Conservation (phyloP, 768 basidiomycete species). For the Coprinopsis marcescibilis region DNA sequence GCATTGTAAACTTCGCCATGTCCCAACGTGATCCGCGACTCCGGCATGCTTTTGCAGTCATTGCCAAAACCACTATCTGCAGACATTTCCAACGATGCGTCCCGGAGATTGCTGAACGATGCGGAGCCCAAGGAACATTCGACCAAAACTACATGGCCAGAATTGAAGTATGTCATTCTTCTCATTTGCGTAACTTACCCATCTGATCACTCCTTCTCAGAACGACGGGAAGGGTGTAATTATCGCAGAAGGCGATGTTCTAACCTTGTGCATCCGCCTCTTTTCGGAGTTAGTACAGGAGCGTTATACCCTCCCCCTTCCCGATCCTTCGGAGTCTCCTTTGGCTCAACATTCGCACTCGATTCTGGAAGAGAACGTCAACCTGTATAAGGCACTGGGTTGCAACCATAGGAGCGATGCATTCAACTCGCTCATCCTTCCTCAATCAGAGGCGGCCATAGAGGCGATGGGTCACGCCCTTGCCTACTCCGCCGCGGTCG, state of each 20-base stretch:
- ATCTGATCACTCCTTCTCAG: constrained; percentile 19
- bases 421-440: constrained; percentile 51
- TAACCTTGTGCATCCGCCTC: constrained; percentile 48
- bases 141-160: constrained; percentile 57
- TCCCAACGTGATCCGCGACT: constrained; percentile 39
- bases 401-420: constrained; percentile 44
- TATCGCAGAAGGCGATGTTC: constrained; percentile 51
- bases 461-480: constrained; percentile 62
- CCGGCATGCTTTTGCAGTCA: constrained; percentile 50
- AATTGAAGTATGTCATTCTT: constrained; percentile 36
- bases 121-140: constrained; percentile 62
- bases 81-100: constrained; percentile 48
- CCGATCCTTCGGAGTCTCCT: constrained; percentile 43
- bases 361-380: constrained; percentile 41
- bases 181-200: constrained; percentile 4
- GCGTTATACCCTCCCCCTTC: constrained; percentile 47
- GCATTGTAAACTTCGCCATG: constrained; percentile 30
- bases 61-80: constrained; percentile 49
- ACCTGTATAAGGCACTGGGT: constrained; percentile 29
- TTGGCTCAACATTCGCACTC: constrained; percentile 46
- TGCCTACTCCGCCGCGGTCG: constrained; percentile 49
- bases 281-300: constrained; percentile 54
- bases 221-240: constrained; percentile 52
- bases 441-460: constrained; percentile 45
- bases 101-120: constrained; percentile 53